Evolutionary conservation across 306 rosid species (phyloP).

Genomic region (Macrotyloma uniflorum): DNA sequence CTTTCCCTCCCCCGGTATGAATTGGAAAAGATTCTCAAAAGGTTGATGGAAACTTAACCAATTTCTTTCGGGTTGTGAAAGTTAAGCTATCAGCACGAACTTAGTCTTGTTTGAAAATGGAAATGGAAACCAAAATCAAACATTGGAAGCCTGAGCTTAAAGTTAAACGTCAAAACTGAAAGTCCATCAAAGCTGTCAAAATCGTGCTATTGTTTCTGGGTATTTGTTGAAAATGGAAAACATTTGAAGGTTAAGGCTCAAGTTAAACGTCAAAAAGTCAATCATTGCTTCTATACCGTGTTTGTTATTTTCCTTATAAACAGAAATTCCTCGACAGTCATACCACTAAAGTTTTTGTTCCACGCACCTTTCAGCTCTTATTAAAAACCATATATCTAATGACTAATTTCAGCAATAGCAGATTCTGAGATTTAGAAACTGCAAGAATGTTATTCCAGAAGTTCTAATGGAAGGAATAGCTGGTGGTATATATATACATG

Average conservation of each 20-base stretch:
- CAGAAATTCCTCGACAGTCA: neutral
- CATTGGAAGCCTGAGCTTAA: neutral
- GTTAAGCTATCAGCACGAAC: neutral
- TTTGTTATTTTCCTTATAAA: neutral
- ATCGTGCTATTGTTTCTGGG: neutral
- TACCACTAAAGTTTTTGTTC: neutral
- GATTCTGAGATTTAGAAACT: neutral
- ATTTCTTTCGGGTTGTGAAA: neutral
- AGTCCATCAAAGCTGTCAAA: neutral
- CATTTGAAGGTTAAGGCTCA: neutral
- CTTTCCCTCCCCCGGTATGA: neutral
- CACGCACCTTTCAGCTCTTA: neutral
- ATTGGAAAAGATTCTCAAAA: neutral
- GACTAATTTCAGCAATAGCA: constrained; percentile 1
- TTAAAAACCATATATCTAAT: neutral
- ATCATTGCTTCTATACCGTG: neutral
- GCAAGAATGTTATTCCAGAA: neutral
- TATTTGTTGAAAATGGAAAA: neutral
- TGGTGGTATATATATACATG: neutral
- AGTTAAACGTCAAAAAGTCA: neutral
- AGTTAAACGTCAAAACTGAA: neutral
- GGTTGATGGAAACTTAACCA: neutral
- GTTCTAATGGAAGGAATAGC: neutral
- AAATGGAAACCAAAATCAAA: neutral
- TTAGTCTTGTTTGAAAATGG: constrained; percentile 22